Percentiles rank a stretch among this genome's conserved stretches.
These are phyloP conservation scores for Fallopia convolvulus DNA, from an alignment of 148 eudicot species.

Conservation along the genomic window DNA sequence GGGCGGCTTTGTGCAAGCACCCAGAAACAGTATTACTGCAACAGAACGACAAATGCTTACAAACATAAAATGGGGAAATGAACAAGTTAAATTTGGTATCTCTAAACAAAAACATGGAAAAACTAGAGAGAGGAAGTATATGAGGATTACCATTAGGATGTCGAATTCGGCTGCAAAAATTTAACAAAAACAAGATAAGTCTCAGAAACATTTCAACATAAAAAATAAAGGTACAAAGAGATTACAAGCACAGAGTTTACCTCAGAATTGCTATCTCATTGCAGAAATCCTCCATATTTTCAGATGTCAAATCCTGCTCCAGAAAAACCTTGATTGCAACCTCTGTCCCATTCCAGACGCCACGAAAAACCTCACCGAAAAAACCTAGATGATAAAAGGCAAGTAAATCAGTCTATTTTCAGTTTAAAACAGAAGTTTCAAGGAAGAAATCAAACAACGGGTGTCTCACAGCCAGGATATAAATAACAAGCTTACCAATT, in stretches of 20 bases:
- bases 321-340: conserved; percentile 95
- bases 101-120: not conserved
- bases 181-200: not conserved
- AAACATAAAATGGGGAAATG: not conserved
- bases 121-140: not conserved
- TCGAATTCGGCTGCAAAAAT: conserved; percentile 85
- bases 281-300: conserved; percentile 98
- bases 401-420: not conserved
- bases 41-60: conserved; percentile 2
- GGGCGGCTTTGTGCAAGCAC: conserved; percentile 96
- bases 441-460: not conserved
- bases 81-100: not conserved
- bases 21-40: conserved; percentile 94
- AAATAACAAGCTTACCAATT: conserved; percentile 51
- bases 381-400: conserved; percentile 42
- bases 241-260: not conserved
- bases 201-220: not conserved
- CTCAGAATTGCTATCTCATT: conserved; percentile 73
- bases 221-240: not conserved
- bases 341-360: conserved; percentile 94
- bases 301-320: conserved; percentile 95
- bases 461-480: not conserved
- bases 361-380: conserved; percentile 98
- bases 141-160: conserved; percentile 87
- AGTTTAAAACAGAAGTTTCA: not conserved